Evolutionary conservation across 441 rosid species (phyloP).

Genomic region (Croton setiger): DNA sequence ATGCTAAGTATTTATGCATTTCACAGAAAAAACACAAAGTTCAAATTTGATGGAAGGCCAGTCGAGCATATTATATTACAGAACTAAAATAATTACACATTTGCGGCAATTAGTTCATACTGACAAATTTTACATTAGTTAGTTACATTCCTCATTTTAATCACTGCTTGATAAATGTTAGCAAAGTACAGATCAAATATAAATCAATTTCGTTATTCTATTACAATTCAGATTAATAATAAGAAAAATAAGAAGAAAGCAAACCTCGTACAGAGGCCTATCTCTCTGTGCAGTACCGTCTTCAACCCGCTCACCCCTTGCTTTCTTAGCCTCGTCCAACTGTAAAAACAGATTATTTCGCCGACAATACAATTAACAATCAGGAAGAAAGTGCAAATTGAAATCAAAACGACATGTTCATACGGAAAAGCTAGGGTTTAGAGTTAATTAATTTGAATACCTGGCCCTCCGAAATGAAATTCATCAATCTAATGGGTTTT

Average conservation of each 20-base stretch:
- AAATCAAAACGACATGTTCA: neutral
- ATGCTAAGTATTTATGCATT: neutral
- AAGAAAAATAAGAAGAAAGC: neutral
- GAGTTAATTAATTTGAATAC: constrained; percentile 24
- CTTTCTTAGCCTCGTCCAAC: constrained; percentile 78
- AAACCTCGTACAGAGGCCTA: constrained; percentile 80
- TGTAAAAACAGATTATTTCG: constrained; percentile 23
- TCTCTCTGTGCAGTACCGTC: constrained; percentile 97
- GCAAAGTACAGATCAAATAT: too few species aligned
- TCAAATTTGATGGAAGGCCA: neutral
- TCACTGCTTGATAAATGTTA: neutral
- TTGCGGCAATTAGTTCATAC: neutral
- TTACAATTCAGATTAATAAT: neutral
- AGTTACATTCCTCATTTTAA: neutral
- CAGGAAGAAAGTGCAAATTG: neutral
- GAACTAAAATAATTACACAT: neutral
- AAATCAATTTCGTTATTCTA: neutral
- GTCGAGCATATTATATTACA: neutral
- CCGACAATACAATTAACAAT: neutral
- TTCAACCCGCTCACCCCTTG: constrained; percentile 88
- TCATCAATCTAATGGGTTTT: constrained; percentile 59
- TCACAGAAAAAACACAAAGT: neutral
- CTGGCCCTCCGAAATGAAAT: constrained; percentile 88
- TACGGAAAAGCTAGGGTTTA: constrained; percentile 27
- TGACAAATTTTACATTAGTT: neutral